phyloP scores from a whole-genome alignment of 2,329 filamentous ascomycete species.

The Colletotrichum incanum region DNA sequence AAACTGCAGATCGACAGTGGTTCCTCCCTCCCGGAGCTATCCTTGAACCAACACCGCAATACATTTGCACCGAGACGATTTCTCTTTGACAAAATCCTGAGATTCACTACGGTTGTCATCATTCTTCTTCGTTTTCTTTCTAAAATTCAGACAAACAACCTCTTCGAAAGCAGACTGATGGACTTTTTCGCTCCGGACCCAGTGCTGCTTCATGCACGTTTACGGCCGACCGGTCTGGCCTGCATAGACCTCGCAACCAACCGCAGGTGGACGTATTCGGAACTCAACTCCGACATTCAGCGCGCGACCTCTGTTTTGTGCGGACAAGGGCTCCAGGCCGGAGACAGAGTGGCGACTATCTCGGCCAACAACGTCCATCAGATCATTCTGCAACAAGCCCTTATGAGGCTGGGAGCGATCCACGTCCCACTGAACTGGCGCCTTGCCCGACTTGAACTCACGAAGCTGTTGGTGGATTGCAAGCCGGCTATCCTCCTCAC shows the following conservation, averaged over 20 bases:
- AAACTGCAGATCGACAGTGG: not conserved
- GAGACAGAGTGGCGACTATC: conserved; percentile 35
- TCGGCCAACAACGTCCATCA: conserved; percentile 36
- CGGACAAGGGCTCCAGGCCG: conserved; percentile 19
- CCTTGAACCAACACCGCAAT: not conserved
- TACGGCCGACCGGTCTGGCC: conserved; percentile 39
- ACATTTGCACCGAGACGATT: not conserved
- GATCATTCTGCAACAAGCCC: conserved; percentile 40
- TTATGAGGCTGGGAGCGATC: conserved; percentile 33
- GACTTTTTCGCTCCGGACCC: conserved; percentile 26
- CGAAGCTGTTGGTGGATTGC: conserved; percentile 31
- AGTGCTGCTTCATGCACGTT: conserved; percentile 38
- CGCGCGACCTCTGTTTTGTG: conserved; percentile 28
- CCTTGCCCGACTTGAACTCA: conserved; percentile 37
- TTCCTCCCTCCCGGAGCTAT: not conserved
- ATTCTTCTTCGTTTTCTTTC: not conserved
- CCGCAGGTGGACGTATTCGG: conserved; percentile 38
- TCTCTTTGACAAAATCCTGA: not conserved
- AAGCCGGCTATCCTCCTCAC: conserved; percentile 26
- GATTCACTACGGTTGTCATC: not conserved
- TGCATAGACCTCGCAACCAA: conserved; percentile 40
- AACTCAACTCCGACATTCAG: conserved; percentile 40
- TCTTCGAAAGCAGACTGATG: not conserved
- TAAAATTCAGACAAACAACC: not conserved
- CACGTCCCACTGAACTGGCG: conserved; percentile 40